Evolutionary conservation across 176 grass and related monocot genomes (phyloP).

Genomic region (Aegilops speltoides): DNA sequence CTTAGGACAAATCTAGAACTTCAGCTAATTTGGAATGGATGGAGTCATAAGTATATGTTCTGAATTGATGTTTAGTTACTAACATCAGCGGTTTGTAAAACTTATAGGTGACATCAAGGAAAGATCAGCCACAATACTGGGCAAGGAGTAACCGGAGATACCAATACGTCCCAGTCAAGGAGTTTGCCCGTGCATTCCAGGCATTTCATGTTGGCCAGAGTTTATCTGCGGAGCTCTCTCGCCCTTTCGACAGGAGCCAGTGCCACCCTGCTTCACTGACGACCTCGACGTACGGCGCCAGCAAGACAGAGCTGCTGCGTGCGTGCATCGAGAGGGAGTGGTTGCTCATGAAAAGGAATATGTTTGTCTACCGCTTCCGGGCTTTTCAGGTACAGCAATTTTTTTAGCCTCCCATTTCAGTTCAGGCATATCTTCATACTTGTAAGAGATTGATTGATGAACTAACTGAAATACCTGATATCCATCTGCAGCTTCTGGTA

Average conservation of each 20-base stretch:
- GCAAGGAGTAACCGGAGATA: constrained; percentile 18
- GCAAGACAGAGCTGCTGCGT: constrained; percentile 46
- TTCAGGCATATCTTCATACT: background rate
- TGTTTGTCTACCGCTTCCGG: constrained; percentile 57
- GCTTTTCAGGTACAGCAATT: constrained; percentile 44
- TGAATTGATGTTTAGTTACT: background rate
- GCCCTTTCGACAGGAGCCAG: constrained; percentile 36
- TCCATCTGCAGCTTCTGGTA: constrained; percentile 43
- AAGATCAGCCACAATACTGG: constrained; percentile 64
- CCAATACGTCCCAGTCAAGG: constrained; percentile 45
- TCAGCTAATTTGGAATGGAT: no score
- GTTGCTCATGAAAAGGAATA: constrained; percentile 66
- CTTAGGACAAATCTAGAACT: no score
- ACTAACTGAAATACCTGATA: background rate
- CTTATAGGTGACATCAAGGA: constrained; percentile 56
- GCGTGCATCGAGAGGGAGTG: constrained; percentile 45
- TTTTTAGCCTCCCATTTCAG: background rate
- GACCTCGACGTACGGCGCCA: constrained; percentile 41
- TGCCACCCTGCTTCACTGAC: constrained; percentile 56
- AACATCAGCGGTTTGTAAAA: background rate
- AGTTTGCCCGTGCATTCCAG: constrained; percentile 51
- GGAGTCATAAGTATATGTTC: background rate
- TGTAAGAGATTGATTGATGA: background rate
- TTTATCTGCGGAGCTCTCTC: constrained; percentile 28
- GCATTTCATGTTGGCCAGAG: constrained; percentile 45